Percentiles rank a stretch among this genome's conserved stretches.
Conservation (phyloP, 345 rosid genomes). For the Eucalyptus melliodora region DNA sequence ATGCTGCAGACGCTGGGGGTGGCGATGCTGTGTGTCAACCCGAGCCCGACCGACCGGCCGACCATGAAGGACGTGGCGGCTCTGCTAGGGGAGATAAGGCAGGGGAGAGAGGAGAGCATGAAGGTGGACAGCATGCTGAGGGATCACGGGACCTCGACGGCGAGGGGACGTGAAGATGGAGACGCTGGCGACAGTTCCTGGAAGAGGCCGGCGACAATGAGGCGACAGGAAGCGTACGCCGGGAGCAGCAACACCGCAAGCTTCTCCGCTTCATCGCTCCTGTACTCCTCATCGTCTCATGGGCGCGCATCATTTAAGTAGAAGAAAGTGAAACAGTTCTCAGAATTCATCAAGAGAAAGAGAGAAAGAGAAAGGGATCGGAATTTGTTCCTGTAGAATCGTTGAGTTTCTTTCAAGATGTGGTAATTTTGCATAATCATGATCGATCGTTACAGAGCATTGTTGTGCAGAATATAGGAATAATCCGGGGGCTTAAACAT, state of each 20-base stretch:
- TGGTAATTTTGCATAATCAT: background rate
- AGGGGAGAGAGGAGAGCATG: constrained; percentile 41
- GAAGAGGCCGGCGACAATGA: background rate
- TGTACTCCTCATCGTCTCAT: constrained; percentile 36
- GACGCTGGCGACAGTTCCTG: constrained; percentile 2
- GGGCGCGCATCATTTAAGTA: constrained; percentile 18
- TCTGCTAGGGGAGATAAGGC: constrained; percentile 50
- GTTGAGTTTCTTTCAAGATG: background rate
- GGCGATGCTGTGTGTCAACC: constrained; percentile 53
- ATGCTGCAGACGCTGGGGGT: constrained; percentile 60
- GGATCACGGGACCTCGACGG: background rate
- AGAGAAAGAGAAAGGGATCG: background rate
- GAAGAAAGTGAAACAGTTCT: background rate
- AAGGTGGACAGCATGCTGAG: constrained; percentile 5
- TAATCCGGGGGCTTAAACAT: background rate
- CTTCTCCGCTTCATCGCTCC: constrained; percentile 50
- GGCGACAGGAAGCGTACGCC: constrained; percentile 1
- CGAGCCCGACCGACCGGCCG: constrained; percentile 52
- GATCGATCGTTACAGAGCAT: background rate
- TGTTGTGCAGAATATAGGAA: background rate
- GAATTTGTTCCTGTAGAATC: background rate
- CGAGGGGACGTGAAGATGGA: background rate
- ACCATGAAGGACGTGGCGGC: constrained; percentile 70
- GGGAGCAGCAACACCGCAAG: constrained; percentile 41
- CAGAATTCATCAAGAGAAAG: background rate